phyloP scores from a whole-genome alignment of 352 stramenopile genomes.

The Pythium plurisporium region DNA sequence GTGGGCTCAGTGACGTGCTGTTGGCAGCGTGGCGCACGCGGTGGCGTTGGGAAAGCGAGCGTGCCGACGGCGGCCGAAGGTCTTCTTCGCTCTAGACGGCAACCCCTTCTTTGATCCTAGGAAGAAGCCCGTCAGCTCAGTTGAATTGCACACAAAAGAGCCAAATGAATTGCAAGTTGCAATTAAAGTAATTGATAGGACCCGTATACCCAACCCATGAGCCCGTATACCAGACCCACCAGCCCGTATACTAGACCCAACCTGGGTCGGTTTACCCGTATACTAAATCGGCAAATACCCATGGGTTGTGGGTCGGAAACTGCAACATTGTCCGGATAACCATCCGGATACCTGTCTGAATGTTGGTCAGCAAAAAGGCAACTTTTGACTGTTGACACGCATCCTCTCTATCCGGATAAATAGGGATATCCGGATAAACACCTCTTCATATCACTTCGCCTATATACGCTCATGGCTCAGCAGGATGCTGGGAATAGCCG shows the following conservation, averaged over 20 bases:
- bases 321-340: slow-evolving; percentile 24
- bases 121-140: slow-evolving; percentile 24
- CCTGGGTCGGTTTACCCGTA: slow-evolving; percentile 14
- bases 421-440: slow-evolving; percentile 1
- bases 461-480: background rate
- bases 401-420: slow-evolving; percentile 15
- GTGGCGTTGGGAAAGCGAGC: background rate
- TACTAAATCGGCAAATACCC: slow-evolving; percentile 14
- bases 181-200: slow-evolving; percentile 28
- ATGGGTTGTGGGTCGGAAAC: slow-evolving; percentile 18
- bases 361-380: slow-evolving; percentile 22
- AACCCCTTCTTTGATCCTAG: slow-evolving; percentile 26
- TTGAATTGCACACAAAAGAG: slow-evolving; percentile 19
- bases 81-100: slow-evolving; percentile 14
- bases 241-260: slow-evolving; percentile 26
- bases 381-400: slow-evolving; percentile 22
- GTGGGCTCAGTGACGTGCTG: background rate
- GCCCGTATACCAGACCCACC: slow-evolving; percentile 28
- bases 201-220: slow-evolving; percentile 27
- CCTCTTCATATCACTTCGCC: background rate
- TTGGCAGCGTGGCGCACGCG: background rate
- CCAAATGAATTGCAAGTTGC: slow-evolving; percentile 28
- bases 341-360: slow-evolving; percentile 26
- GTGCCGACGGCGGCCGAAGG: slow-evolving; percentile 2
- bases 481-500: background rate